phyloP scores from a whole-genome alignment of 371 early-diverging fungal genomes.

The Lichtheimia ornata region DNA sequence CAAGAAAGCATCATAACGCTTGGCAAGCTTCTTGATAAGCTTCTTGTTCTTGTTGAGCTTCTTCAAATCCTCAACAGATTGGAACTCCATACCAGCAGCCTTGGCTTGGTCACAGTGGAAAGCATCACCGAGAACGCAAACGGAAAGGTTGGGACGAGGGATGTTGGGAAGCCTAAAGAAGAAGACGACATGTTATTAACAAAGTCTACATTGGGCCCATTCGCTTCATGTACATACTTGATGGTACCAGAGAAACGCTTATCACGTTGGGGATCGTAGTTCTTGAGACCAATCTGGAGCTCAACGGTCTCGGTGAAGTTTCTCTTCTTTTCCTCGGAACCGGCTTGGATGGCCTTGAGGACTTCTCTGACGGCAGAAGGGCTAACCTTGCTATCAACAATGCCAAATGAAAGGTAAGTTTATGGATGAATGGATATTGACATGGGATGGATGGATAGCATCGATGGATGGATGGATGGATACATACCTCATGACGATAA shows the following conservation, averaged over 20 bases:
- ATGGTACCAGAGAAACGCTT: slow-evolving; percentile 98
- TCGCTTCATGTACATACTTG: slow-evolving; percentile 46
- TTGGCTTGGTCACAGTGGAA: slow-evolving; percentile 95
- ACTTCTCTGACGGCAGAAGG: slow-evolving; percentile 88
- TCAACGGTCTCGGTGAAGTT: slow-evolving; percentile 97
- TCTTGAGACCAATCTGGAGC: slow-evolving; percentile 98
- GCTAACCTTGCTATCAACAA: slow-evolving; percentile 73
- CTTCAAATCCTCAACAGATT: slow-evolving; percentile 97
- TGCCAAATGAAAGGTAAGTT: not conserved
- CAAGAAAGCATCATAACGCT: slow-evolving; percentile 95
- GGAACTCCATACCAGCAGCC: slow-evolving; percentile 88
- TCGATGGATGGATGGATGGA: slow-evolving; percentile 8
- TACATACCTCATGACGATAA: slow-evolving; percentile 1
- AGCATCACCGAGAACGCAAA: slow-evolving; percentile 97
- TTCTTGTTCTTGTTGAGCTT: slow-evolving; percentile 99
- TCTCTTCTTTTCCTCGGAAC: slow-evolving; percentile 86
- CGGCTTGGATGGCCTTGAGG: slow-evolving; percentile 67
- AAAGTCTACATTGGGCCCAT: not conserved
- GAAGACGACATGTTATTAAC: not conserved
- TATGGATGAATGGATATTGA: slow-evolving; percentile 2
- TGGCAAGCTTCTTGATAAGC: slow-evolving; percentile 97
- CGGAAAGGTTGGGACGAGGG: slow-evolving; percentile 94
- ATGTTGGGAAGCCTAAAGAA: slow-evolving; percentile 23
- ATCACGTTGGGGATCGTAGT: slow-evolving; percentile 99
- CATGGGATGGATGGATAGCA: slow-evolving; percentile 5